Evolutionary conservation across 768 basidiomycete species (phyloP).

Genomic region (Tricholoma hemisulphureum): DNA sequence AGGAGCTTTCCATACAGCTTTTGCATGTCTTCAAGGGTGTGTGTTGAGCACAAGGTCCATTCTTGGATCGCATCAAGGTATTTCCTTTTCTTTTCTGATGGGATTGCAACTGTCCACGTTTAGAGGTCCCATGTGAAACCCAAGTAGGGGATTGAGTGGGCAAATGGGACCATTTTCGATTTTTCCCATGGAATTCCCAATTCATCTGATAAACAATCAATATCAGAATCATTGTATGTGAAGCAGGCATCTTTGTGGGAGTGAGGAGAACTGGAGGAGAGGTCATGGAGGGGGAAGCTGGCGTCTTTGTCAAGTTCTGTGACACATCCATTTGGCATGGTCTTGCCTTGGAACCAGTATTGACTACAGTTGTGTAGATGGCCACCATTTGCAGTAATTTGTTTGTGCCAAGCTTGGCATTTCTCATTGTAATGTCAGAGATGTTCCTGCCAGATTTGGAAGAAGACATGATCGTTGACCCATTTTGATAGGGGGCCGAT

Average conservation of each 20-base stretch:
- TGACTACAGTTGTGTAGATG: neutral
- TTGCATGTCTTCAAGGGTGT: constrained; percentile 27
- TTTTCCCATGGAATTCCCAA: too few relatives aligned
- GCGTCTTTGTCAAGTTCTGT: neutral
- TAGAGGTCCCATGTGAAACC: constrained; percentile 33
- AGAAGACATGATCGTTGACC: constrained; percentile 24
- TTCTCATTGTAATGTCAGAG: neutral
- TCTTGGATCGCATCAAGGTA: too few relatives aligned
- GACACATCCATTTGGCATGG: neutral
- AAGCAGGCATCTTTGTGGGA: neutral
- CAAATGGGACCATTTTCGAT: constrained; percentile 27
- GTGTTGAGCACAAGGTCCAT: constrained; percentile 22
- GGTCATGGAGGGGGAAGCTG: too few relatives aligned
- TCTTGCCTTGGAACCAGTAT: neutral
- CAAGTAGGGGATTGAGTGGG: constrained; percentile 17
- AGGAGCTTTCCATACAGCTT: constrained; percentile 4
- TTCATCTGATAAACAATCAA: constrained; percentile 24
- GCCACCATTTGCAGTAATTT: neutral
- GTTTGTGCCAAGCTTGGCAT: neutral
- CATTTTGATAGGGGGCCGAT: constrained; percentile 21
- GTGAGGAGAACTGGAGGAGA: neutral
- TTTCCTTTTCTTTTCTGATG: too few relatives aligned
- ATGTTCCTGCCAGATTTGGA: constrained; percentile 7
- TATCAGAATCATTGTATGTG: constrained; percentile 22
- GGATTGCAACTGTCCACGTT: constrained; percentile 20